Conservation (phyloP, 345 rosid species). For the Hibiscus mutabilis region DNA sequence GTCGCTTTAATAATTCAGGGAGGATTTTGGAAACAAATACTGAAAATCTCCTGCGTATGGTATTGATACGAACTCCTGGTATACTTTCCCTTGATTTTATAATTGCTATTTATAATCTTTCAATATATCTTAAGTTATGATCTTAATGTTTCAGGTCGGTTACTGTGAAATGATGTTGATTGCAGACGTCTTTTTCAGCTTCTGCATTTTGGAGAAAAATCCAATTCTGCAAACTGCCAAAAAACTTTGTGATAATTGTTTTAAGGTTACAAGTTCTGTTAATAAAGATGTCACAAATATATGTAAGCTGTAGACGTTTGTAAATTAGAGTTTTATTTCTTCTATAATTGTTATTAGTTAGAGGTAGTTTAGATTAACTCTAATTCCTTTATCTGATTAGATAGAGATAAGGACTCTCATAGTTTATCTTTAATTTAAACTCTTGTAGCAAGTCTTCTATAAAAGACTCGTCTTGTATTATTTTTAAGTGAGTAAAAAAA, state of each 20-base stretch:
- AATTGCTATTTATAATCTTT: background rate
- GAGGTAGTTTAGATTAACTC: too few species aligned
- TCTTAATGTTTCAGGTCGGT: slow-evolving; percentile 62
- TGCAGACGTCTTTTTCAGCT: slow-evolving; percentile 89
- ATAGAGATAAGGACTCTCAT: too few species aligned
- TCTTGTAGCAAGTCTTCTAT: too few species aligned
- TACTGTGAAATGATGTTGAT: slow-evolving; percentile 93
- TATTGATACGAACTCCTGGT: slow-evolving; percentile 18
- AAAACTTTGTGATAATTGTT: slow-evolving; percentile 88
- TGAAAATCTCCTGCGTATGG: slow-evolving; percentile 91
- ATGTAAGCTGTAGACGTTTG: too few species aligned
- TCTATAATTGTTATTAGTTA: too few species aligned
- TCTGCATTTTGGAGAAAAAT: slow-evolving; percentile 90
- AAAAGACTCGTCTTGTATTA: too few species aligned
- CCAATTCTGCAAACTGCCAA: slow-evolving; percentile 59
- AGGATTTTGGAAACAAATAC: slow-evolving; percentile 81
- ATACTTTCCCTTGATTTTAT: background rate
- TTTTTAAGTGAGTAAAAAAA: too few species aligned
- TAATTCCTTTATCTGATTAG: too few species aligned
- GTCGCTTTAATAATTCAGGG: slow-evolving; percentile 53
- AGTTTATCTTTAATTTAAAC: too few species aligned
- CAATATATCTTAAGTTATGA: slow-evolving; percentile 1
- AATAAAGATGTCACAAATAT: slow-evolving; percentile 87
- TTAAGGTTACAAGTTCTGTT: slow-evolving; percentile 44
- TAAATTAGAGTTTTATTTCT: too few species aligned